phyloP scores from a whole-genome alignment of 768 basidiomycete genomes.

The Lactarius hengduanensis region DNA sequence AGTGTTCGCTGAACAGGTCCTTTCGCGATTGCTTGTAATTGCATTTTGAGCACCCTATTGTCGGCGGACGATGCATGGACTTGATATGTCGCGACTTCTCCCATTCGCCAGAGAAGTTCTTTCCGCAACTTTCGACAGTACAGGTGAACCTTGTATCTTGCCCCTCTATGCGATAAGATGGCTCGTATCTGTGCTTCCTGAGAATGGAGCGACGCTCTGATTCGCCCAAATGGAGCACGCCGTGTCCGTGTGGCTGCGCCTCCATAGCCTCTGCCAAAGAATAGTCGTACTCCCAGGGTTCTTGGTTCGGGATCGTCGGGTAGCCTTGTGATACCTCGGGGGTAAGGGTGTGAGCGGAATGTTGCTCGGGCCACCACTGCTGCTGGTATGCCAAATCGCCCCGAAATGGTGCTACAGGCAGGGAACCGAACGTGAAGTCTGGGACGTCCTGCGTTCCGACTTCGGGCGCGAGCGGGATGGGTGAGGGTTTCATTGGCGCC shows the following conservation, averaged over 20 bases:
- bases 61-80: constrained; percentile 20
- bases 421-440: neutral
- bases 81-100: constrained; percentile 21
- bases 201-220: neutral
- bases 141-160: constrained; percentile 14
- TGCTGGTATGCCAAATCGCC: neutral
- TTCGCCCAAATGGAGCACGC: neutral
- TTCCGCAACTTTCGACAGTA: constrained; percentile 6
- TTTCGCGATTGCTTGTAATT: constrained; percentile 26
- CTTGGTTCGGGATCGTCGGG: neutral
- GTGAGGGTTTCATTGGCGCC: neutral
- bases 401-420: neutral
- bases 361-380: neutral
- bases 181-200: constrained; percentile 3
- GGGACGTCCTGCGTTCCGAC: too few species aligned
- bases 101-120: constrained; percentile 23
- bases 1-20: constrained; percentile 23
- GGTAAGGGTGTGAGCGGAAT: neutral
- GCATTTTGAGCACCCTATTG: constrained; percentile 20
- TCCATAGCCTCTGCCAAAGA: neutral
- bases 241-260: neutral
- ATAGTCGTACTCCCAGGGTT: neutral
- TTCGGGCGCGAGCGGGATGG: neutral
- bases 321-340: neutral
- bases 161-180: neutral